phyloP scores from a whole-genome alignment of 495 filamentous ascomycete genomes.

The Aspergillus nanangensis region DNA sequence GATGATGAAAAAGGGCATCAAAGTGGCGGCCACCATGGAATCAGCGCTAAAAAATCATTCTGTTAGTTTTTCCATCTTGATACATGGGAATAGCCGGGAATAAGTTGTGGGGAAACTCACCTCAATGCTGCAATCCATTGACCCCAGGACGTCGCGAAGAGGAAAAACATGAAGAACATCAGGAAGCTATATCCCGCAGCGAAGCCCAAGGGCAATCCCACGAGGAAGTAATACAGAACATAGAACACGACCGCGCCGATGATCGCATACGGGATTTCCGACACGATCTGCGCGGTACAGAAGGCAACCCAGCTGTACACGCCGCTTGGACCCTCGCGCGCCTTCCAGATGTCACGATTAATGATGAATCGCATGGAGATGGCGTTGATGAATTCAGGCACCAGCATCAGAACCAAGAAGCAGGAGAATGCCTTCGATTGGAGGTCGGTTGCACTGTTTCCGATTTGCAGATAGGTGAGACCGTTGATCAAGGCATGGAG shows the following conservation, averaged over 20 bases:
- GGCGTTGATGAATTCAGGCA: slow-evolving; percentile 70
- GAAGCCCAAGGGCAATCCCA: slow-evolving; percentile 53
- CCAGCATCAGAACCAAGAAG: slow-evolving; percentile 75
- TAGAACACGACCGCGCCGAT: slow-evolving; percentile 69
- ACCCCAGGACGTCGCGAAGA: slow-evolving; percentile 70
- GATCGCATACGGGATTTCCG: slow-evolving; percentile 72
- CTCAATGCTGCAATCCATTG: slow-evolving; percentile 67
- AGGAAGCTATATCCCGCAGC: slow-evolving; percentile 77
- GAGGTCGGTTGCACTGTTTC: slow-evolving; percentile 59
- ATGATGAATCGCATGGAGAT: slow-evolving; percentile 75
- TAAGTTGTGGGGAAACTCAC: slow-evolving; percentile 11
- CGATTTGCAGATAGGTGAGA: slow-evolving; percentile 67
- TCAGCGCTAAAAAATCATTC: slow-evolving; percentile 51
- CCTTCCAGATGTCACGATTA: slow-evolving; percentile 63
- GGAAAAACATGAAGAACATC: slow-evolving; percentile 72
- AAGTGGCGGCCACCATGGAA: slow-evolving; percentile 63
- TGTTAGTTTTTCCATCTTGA: slow-evolving; percentile 8
- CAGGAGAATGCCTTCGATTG: slow-evolving; percentile 79
- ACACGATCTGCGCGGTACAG: slow-evolving; percentile 62
- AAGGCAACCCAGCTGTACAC: slow-evolving; percentile 72
- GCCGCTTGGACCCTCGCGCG: slow-evolving; percentile 71
- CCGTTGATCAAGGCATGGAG: slow-evolving; percentile 73
- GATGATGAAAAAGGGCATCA: slow-evolving; percentile 68
- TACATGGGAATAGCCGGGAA: background rate
- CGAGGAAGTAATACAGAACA: slow-evolving; percentile 69